These are phyloP conservation scores for Westerdykella ornata DNA, from an alignment of 2,329 filamentous ascomycete species.

Conservation along the genomic window DNA sequence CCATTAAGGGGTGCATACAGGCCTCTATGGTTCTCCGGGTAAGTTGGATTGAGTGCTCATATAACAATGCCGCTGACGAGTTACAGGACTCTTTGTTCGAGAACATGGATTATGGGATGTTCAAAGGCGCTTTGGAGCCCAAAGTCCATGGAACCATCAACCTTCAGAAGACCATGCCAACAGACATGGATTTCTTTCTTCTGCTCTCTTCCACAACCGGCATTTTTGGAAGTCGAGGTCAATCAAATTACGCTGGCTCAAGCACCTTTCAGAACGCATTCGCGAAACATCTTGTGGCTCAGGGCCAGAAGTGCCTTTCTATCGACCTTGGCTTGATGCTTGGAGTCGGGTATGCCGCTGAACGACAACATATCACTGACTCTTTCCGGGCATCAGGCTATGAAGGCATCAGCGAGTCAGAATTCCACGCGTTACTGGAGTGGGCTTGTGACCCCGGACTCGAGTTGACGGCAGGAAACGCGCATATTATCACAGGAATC, in stretches of 20 bases:
- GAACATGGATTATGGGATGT: conserved; percentile 15
- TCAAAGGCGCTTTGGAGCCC: conserved; percentile 7
- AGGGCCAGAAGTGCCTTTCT: conserved; percentile 11
- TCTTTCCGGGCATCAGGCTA: not conserved
- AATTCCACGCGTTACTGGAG: not conserved
- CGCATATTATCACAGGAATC: too few species aligned
- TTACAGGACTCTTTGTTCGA: conserved; percentile 15
- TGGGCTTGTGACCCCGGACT: not conserved
- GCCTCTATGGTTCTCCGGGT: conserved; percentile 15
- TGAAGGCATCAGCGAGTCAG: not conserved
- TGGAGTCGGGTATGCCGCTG: conserved; percentile 11
- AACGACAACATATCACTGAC: conserved; percentile 1
- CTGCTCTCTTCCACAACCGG: conserved; percentile 17
- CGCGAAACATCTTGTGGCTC: conserved; percentile 14
- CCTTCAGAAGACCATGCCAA: conserved; percentile 16
- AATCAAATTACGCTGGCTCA: conserved; percentile 22
- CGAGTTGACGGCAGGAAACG: too few species aligned
- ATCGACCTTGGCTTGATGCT: conserved; percentile 16
- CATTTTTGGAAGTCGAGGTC: conserved; percentile 15
- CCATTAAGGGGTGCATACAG: conserved; percentile 19
- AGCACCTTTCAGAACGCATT: conserved; percentile 23
- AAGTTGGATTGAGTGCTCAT: not conserved
- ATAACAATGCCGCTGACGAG: not conserved
- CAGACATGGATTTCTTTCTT: conserved; percentile 21
- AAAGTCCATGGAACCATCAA: conserved; percentile 35